These are phyloP conservation scores for Epichloe glyceriae DNA, from an alignment of 2,329 filamentous ascomycete genomes.

Conservation along the genomic window DNA sequence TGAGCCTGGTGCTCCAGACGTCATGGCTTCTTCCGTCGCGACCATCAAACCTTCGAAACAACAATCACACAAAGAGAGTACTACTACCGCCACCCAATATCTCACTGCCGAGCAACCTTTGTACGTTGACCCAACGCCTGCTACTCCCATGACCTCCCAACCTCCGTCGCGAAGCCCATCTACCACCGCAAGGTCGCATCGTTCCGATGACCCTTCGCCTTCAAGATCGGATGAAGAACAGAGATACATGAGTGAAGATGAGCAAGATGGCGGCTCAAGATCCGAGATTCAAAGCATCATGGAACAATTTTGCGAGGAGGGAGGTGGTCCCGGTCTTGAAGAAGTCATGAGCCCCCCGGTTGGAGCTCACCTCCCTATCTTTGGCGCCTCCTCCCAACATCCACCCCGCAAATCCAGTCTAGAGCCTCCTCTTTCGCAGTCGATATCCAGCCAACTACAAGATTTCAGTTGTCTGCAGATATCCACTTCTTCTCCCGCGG, in stretches of 20 bases:
- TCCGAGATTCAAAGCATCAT: constrained; percentile 96
- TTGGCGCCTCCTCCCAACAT: constrained; percentile 54
- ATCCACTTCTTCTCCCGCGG: constrained; percentile 26
- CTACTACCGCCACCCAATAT: constrained; percentile 23
- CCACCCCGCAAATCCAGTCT: constrained; percentile 80
- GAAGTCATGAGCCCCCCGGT: constrained; percentile 87
- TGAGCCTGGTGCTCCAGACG: constrained; percentile 13
- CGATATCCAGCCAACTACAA: constrained; percentile 34
- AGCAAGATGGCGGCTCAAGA: constrained; percentile 55
- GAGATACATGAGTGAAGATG: constrained; percentile 44
- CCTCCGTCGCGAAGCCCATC: constrained; percentile 47
- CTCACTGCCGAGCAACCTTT: constrained; percentile 33
- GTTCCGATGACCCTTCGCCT: constrained; percentile 34
- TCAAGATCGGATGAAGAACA: constrained; percentile 48
- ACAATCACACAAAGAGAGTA: constrained; percentile 21
- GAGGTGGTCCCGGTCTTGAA: constrained; percentile 56
- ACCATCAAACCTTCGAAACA: constrained; percentile 34
- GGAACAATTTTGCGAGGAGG: constrained; percentile 78
- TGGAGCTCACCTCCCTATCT: constrained; percentile 69
- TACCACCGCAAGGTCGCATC: constrained; percentile 35
- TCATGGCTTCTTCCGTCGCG: constrained; percentile 33
- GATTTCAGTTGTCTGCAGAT: constrained; percentile 32
- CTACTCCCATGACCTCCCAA: constrained; percentile 41
- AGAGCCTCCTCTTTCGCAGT: constrained; percentile 51
- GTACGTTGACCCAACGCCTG: constrained; percentile 46